A percentile compares a stretch with the other conserved stretches of the same genome.
These are phyloP conservation scores for Triticum monococcum DNA, from an alignment of 176 grass and related monocot species.

Conservation along the genomic window DNA sequence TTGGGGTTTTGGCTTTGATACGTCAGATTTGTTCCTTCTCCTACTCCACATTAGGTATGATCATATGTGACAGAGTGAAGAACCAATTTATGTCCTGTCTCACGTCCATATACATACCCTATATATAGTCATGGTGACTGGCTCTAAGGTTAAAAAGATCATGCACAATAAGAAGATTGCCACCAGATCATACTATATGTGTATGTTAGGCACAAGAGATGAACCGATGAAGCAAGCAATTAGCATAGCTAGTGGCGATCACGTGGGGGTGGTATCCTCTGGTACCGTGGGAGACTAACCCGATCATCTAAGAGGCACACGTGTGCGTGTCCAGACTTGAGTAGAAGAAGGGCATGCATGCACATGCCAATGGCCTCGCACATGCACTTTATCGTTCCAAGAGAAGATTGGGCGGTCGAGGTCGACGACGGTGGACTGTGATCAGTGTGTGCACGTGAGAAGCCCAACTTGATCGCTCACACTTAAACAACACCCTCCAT, in stretches of 20 bases:
- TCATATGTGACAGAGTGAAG: not conserved
- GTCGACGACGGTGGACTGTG: slow-evolving; percentile 21
- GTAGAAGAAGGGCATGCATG: slow-evolving; percentile 49
- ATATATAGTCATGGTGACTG: not conserved
- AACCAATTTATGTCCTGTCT: not conserved
- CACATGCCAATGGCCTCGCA: slow-evolving; percentile 45
- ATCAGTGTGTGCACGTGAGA: slow-evolving; percentile 43
- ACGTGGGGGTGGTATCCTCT: slow-evolving; percentile 10
- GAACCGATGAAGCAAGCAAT: not conserved
- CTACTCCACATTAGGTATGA: not conserved
- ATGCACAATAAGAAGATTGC: not conserved
- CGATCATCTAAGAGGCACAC: slow-evolving; percentile 37
- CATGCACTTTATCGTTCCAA: slow-evolving; percentile 53
- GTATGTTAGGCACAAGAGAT: no score
- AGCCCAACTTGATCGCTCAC: not conserved
- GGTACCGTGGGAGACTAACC: not conserved
- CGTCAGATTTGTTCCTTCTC: not conserved
- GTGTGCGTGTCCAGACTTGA: slow-evolving; percentile 43
- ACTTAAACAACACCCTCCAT: not conserved
- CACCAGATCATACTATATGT: no score
- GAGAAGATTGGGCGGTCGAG: slow-evolving; percentile 42
- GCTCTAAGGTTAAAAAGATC: no score
- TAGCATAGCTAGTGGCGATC: slow-evolving; percentile 9
- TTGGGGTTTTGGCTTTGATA: not conserved
- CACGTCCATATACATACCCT: not conserved